Evolutionary conservation across 78 protist species (phyloP), one percentile per base, ranked within the genome.

Genomic region (Pelomyxa schiedti): DNA sequence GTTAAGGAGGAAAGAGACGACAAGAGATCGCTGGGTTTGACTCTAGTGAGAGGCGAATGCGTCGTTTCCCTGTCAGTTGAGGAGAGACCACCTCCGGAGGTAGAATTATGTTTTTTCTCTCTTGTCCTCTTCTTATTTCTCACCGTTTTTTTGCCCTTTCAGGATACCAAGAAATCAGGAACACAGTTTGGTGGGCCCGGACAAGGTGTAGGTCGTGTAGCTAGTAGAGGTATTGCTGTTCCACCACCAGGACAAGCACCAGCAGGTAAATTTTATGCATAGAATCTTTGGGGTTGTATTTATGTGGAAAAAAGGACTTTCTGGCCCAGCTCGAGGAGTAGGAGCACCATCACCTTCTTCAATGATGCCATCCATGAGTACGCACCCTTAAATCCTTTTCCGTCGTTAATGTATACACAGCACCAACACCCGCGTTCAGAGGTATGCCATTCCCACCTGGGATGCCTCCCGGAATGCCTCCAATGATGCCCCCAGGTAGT

Each of bases 1-100:
- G 29, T 26, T 2, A n/a, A 35, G 30, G 66, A 7, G 16, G 74
- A 66, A 32, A 32, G 75, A 1, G 92, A 82, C 53, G 90, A 86
- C 74, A 87, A 89, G 81, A 82, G 98, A 29, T 43, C 91, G 35
- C 82, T 95, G 0, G 98, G 98, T 37, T 76, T 95, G 43, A 74
- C 92, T 5, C 66, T 95, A 32, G 73, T 95, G 26, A 95, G 98
- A 36, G 98, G 98, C 32, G 98, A 95, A 43, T 75, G 40, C 28
- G 83, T 95, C 7, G 88, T 95, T n/a, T 88, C 97, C 32, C 26
- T 95, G 88, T 76, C 90, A 0, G 92, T 86, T 5, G 97, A 94
- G 40, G 91, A 91, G 32, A 92, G 95, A 8, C 97, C 98, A 28
- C 93, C 96, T 28, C 79, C 81, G 24, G 90, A 83, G 28, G 83